Evolutionary conservation across 2,329 filamentous ascomycete species (phyloP).

Genomic region (Aspergillus arachidicola): DNA sequence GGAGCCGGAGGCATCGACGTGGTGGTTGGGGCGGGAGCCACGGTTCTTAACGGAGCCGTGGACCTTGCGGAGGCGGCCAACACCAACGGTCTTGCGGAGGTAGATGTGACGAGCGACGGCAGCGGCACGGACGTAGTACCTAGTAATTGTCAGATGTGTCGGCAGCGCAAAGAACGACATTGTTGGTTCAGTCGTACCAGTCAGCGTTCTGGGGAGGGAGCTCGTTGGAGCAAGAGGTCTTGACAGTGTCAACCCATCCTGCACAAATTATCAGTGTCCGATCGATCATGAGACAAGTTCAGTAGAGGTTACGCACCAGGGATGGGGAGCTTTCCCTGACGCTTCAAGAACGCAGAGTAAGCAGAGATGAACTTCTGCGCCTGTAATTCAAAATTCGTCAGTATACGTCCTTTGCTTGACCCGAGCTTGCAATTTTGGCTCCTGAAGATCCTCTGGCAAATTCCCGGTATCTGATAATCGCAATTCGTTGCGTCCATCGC

Average conservation of each 20-base stretch:
- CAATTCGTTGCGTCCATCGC: background rate
- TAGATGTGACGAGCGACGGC: constrained; percentile 98
- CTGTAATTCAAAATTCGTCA: constrained; percentile 38
- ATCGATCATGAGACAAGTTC: background rate
- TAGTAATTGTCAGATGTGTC: constrained; percentile 26
- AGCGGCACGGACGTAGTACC: constrained; percentile 82
- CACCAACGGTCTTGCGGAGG: constrained; percentile 98
- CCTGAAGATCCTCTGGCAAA: background rate
- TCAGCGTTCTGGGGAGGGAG: constrained; percentile 97
- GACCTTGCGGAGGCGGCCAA: constrained; percentile 94
- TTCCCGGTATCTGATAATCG: background rate
- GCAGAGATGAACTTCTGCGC: constrained; percentile 70
- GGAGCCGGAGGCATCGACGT: constrained; percentile 91
- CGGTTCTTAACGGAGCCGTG: constrained; percentile 98
- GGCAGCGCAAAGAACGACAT: background rate
- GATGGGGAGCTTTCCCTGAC: constrained; percentile 70
- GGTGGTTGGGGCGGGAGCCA: constrained; percentile 84
- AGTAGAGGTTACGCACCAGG: constrained; percentile 58
- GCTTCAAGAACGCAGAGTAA: constrained; percentile 71
- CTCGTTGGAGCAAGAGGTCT: constrained; percentile 96
- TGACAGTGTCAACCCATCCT: constrained; percentile 99
- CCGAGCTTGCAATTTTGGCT: background rate
- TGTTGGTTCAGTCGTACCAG: constrained; percentile 71
- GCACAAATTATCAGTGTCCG: constrained; percentile 1
- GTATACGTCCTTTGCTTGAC: constrained; percentile 15